phyloP scores from a whole-genome alignment of 192 early-diverging fungal genomes.

The Mortierella alpina region DNA sequence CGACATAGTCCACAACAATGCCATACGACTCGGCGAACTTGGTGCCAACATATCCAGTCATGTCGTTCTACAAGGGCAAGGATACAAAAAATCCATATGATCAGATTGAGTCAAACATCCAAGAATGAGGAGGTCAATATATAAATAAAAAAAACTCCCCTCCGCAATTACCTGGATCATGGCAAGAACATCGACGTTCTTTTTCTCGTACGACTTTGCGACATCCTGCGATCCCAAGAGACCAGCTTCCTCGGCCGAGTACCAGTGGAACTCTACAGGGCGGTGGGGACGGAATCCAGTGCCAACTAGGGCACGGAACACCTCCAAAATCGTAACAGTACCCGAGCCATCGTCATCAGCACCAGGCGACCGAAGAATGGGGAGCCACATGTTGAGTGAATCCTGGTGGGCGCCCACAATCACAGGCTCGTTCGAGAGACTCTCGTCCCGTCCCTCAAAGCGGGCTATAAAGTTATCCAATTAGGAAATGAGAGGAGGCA shows the following conservation, averaged over 20 bases:
- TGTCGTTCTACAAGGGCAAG: conserved; percentile 71
- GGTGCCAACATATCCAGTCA: conserved; percentile 87
- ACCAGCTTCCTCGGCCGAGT: conserved; percentile 91
- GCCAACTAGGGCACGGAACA: conserved; percentile 78
- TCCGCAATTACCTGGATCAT: conserved; percentile 89
- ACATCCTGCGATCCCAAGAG: conserved; percentile 91
- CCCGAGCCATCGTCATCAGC: conserved; percentile 92
- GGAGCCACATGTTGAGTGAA: conserved; percentile 87
- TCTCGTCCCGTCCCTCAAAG: conserved; percentile 70
- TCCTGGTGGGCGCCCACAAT: conserved; percentile 94
- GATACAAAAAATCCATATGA: neutral
- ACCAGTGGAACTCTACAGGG: conserved; percentile 98
- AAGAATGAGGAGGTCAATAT: too few relatives aligned
- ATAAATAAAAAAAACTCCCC: too few relatives aligned
- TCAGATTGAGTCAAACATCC: neutral
- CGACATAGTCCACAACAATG: conserved; percentile 85
- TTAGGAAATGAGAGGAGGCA: neutral
- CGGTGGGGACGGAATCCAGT: conserved; percentile 74
- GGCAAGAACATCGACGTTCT: conserved; percentile 71
- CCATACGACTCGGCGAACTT: conserved; percentile 75
- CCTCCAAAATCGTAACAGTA: conserved; percentile 89
- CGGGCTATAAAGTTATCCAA: conserved; percentile 61
- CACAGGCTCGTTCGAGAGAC: conserved; percentile 69
- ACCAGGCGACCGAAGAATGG: conserved; percentile 82
- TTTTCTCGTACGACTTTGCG: conserved; percentile 72